phyloP scores from a whole-genome alignment of 169 alveolate genomes.

The Cryptosporidium andersoni region DNA sequence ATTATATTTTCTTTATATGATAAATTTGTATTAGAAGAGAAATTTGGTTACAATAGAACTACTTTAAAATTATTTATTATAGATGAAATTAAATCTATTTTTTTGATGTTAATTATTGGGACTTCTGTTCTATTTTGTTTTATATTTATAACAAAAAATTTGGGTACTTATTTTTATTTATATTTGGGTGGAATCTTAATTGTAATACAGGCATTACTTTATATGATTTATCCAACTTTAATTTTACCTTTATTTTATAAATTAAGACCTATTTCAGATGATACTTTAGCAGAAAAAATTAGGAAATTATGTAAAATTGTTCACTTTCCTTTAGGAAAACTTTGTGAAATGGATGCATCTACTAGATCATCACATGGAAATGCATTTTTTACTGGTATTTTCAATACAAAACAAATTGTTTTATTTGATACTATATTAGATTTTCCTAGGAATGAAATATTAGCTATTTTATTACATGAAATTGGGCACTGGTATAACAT shows the following conservation, averaged over 20 bases:
- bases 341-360: conserved; percentile 64
- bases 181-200: conserved; percentile 1
- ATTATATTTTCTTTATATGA: conserved; percentile 35
- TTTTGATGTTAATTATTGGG: conserved; percentile 5
- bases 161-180: conserved; percentile 56
- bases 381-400: conserved; percentile 53
- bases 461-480: conserved; percentile 55
- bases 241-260: conserved; percentile 48
- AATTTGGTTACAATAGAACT: conserved; percentile 44
- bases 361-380: conserved; percentile 56
- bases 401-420: conserved; percentile 36
- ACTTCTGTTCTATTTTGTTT: not conserved
- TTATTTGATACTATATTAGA: conserved; percentile 46
- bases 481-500: conserved; percentile 64
- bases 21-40: conserved; percentile 52
- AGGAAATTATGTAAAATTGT: conserved; percentile 12
- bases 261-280: conserved; percentile 40
- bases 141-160: conserved; percentile 48
- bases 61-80: conserved; percentile 12
- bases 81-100: conserved; percentile 30
- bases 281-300: conserved; percentile 29
- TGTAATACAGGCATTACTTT: conserved; percentile 5
- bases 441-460: conserved; percentile 54
- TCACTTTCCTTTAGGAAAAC: conserved; percentile 31
- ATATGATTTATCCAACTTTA: conserved; percentile 27